Evolutionary conservation across 139 green algal species (phyloP), one percentile per base, ranked within the genome.

Genomic region (Tetradesmus obliquus): DNA sequence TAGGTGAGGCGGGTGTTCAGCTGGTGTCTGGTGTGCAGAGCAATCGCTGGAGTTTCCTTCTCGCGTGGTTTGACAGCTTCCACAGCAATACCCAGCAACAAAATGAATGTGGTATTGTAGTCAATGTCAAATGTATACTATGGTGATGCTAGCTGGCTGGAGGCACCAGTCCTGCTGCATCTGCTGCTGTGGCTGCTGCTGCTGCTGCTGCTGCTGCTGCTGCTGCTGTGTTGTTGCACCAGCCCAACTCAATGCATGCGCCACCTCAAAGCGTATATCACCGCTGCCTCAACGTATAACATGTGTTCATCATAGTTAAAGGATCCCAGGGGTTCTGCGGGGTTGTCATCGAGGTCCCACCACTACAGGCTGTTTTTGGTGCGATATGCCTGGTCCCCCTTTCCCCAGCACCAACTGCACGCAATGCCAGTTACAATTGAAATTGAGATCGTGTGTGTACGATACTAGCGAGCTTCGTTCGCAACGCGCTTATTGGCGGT

Each of bases 131-230:
- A 45, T 45, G 32, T 45, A 45, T 45, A 45, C 32, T 45, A 45
- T 45, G 32, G 32, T 45, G 32, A 45, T 45, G 32, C 32, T 45
- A 45, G 32, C 32, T 45, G 32, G 32, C 32, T 45, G 32, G 32
- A 45, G 32, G 32, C 32, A 45, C 32, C 32, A 45, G 32, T 45
- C 32, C 32, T 45, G 32, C 32, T 45, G 32, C 32, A 15, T 72
- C 62, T 72, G 62, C 62, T 72, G 62, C 62, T 72, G 62, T 12
- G n/a, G n/a, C n/a, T n/a, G n/a, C n/a, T n/a, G n/a, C n/a, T n/a
- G 20, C 12, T 55, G 76, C n/a, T 82, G 76, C 76, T 82, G 76
- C 76, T 55, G n/a, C 76, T 82, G 76, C 76, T 82, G 76, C 76
- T 51, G 76, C 76, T 53, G 20, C n/a, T 55, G 76, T 82, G 6